Base-by-base conservation (phyloP, 768 basidiomycete genomes). In the Amanita brunnescens region DNA sequence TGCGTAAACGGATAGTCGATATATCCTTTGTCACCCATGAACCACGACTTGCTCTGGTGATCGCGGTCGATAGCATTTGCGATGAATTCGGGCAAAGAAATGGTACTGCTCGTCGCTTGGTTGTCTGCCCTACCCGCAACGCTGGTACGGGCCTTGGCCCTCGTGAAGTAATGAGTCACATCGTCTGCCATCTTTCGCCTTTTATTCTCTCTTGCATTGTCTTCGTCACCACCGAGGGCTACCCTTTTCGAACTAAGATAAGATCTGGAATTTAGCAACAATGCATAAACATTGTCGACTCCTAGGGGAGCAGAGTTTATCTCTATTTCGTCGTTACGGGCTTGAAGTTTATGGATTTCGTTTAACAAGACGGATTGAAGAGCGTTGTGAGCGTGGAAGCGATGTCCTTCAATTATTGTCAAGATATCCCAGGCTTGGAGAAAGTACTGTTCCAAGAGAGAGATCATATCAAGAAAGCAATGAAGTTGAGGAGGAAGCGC, bases 331-430 rank as follows among this genome's bases (percentile, higher is more conserved):
- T 10, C 21, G 20, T 41, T 41, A 41, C 21, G 10, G 40, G 40
- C 40, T 41, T 41, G 40, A 41, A 41, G 40, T n/a, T 41, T 41
- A n/a, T 41, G 16, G 40, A 41, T 41, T 21, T 41, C 40, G 16
- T 10, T 21, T 21, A 41, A 41, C 16, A 41, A 16, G 40, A 41
- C 40, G 21, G 40, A 41, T 21, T 41, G 40, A 10, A 41, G 40
- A 10, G 40, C 6, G 20, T 41, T 41, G 40, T 41, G 40, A 41
- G 40, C 40, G 20, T 41, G 40, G 40, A 41, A 41, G 40, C 40
- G 20, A 41, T 41, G 40, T 41, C 40, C 20, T 41, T 41, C 40
- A 41, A n/a, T 41, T n/a, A 21, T 41, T 21, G 16, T 21, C 40
- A 41, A 41, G 40, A 41, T 21, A 41, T 41, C 16, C 40, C 40